Base-by-base conservation (phyloP, 176 grass and related monocot species). In the Hyparrhenia diplandra region DNA sequence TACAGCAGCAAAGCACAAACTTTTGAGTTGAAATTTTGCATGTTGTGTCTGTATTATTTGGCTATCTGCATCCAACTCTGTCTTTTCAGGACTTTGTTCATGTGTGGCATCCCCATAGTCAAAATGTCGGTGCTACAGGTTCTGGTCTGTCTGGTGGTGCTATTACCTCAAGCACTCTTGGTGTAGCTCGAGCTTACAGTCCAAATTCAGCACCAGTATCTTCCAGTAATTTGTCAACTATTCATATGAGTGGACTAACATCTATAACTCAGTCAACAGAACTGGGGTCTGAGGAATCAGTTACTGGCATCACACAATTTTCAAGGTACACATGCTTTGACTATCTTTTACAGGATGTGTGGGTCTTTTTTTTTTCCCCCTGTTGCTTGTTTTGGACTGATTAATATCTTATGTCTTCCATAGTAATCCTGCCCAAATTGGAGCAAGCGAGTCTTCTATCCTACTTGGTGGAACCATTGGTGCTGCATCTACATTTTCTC, bases 81-180 rank as follows among this genome's bases (percentile, higher is more conserved):
- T 82, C 3, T 31, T 76, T 90, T 51, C 82, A 96, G 93, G 93
- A 96, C 68, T 96, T 96, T 75, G 82, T 85, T 35, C 87, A 88
- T 76, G 75, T 92, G 74, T 96, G 90, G 90, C 83, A 92, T 47
- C 81, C 81, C 55, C 82, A 92, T 61, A 77, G 79, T 75, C 87
- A 92, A 70, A 92, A 84, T 92, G 78, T 84, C 65, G 68, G 69
- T 84, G 79, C 79, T 83, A 83, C 52, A 41, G 39, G 85, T 75
- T 74, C 87, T 87, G 83, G 75, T 62, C 80, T 80, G 10, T 80
- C 90, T 85, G 82, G 71, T 88, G 75, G 76, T 67, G 69, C 71
- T 81, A 30, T 42, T 86, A 36, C 54, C 69, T 58, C 80, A 14
- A 80, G 47, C 82, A 83, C 82, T 77, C 80, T 83, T 45, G 67